Evolutionary conservation across 2,329 filamentous ascomycete species (phyloP).

Genomic region (Nannizziopsis barbatae): DNA sequence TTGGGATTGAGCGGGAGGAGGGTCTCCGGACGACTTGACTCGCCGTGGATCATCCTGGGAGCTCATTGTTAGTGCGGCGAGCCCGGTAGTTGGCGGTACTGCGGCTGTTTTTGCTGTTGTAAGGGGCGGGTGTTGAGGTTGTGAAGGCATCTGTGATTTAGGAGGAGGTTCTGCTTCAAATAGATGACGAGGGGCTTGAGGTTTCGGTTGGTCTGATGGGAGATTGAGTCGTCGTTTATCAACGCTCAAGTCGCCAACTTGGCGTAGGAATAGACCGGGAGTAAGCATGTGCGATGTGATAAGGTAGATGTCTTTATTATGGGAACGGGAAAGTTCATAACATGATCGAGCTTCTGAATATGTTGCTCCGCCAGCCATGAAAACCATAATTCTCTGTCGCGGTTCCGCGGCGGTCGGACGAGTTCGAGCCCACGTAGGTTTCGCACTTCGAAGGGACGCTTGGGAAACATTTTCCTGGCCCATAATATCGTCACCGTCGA

Average conservation of each 20-base stretch:
- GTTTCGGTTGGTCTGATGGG: conserved; percentile 66
- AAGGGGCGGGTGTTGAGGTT: conserved; percentile 33
- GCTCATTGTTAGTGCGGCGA: conserved; percentile 30
- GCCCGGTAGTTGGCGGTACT: conserved; percentile 20
- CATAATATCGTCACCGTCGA: conserved; percentile 35
- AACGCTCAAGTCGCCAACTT: conserved; percentile 66
- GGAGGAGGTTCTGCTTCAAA: conserved; percentile 59
- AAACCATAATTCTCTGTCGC: conserved; percentile 80
- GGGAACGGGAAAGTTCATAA: conserved; percentile 68
- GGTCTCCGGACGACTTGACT: conserved; percentile 10
- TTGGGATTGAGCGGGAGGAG: not conserved
- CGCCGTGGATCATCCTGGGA: conserved; percentile 22
- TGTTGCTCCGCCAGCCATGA: conserved; percentile 89
- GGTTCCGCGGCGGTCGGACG: conserved; percentile 66
- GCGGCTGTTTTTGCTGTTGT: conserved; percentile 24
- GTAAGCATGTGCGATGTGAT: conserved; percentile 87
- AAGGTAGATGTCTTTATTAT: conserved; percentile 73
- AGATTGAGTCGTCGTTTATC: conserved; percentile 68
- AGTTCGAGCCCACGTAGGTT: conserved; percentile 88
- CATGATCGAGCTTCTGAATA: conserved; percentile 82
- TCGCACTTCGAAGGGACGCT: conserved; percentile 75
- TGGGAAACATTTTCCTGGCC: conserved; percentile 45
- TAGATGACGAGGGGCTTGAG: conserved; percentile 73
- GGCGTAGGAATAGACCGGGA: conserved; percentile 68
- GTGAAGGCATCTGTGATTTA: conserved; percentile 39